Conservation (phyloP, 352 stramenopile species). For the Paralagenidium karlingii region DNA sequence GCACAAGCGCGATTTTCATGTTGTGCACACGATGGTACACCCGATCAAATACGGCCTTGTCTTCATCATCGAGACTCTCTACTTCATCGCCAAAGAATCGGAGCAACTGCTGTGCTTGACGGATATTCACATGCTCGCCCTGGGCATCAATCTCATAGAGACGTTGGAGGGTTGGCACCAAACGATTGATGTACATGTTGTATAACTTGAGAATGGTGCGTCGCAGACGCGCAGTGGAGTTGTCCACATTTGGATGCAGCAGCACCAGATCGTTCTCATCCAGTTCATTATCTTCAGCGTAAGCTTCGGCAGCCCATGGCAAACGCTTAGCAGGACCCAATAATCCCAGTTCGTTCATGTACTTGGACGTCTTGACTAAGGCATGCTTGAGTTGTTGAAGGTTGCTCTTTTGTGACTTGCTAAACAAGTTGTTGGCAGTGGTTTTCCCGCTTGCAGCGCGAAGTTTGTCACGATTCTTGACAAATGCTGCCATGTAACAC, state of each 20-base stretch:
- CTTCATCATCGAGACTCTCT: conserved; percentile 42
- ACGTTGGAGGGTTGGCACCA: conserved; percentile 37
- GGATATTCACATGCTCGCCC: conserved; percentile 19
- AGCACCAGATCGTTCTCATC: conserved; percentile 14
- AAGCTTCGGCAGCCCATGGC: conserved; percentile 27
- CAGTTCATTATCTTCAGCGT: conserved; percentile 3
- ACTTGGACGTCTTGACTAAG: conserved; percentile 27
- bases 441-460: too few relatives aligned
- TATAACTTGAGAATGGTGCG: conserved; percentile 47
- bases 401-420: too few relatives aligned
- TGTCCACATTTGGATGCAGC: conserved; percentile 31
- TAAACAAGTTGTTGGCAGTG: too few relatives aligned
- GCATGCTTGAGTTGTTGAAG: conserved; percentile 23
- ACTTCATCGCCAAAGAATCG: conserved; percentile 55
- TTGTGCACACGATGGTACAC: conserved; percentile 42
- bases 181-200: conserved; percentile 23
- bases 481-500: too few relatives aligned
- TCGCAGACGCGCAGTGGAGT: conserved; percentile 29
- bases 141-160: conserved; percentile 36
- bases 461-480: too few relatives aligned
- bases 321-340: conserved; percentile 14
- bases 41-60: conserved; percentile 26
- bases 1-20: conserved; percentile 34
- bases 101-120: conserved; percentile 23
- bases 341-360: too few relatives aligned